Evolutionary conservation across 2,329 filamentous ascomycete species (phyloP).

Genomic region (Elsinoe ampelina): DNA sequence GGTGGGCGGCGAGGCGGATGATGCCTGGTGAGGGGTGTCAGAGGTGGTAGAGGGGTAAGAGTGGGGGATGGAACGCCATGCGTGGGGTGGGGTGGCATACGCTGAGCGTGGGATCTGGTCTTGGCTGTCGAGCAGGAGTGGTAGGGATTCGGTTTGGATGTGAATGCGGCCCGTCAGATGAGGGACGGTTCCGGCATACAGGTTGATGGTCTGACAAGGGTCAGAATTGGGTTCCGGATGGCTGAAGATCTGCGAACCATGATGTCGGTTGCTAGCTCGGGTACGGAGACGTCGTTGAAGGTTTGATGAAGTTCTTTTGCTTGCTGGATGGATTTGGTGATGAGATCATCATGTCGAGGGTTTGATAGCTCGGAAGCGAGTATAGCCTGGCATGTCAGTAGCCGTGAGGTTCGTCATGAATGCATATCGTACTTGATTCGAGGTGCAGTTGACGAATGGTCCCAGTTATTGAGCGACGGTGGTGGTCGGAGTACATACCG

Average conservation of each 20-base stretch:
- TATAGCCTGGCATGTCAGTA: slow-evolving; percentile 14
- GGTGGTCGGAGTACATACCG: background rate
- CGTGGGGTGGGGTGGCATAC: slow-evolving; percentile 4
- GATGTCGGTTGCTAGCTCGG: slow-evolving; percentile 15
- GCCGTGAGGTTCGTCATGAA: background rate
- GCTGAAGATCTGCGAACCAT: slow-evolving; percentile 12
- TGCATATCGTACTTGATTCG: slow-evolving; percentile 12
- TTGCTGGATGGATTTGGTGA: slow-evolving; percentile 12
- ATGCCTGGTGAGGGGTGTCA: slow-evolving; percentile 9
- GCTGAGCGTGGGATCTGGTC: slow-evolving; percentile 14
- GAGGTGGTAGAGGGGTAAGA: background rate
- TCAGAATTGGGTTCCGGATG: slow-evolving; percentile 1
- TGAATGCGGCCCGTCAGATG: slow-evolving; percentile 14
- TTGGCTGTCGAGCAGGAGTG: slow-evolving; percentile 13
- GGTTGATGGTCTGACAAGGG: background rate
- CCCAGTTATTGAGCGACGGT: slow-evolving; percentile 15
- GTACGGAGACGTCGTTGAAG: slow-evolving; percentile 12
- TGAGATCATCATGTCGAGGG: slow-evolving; percentile 11
- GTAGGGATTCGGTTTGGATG: slow-evolving; percentile 17
- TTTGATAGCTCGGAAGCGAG: slow-evolving; percentile 12
- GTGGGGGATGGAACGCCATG: background rate
- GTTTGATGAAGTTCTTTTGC: slow-evolving; percentile 10
- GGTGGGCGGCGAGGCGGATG: slow-evolving; percentile 9
- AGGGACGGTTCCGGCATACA: background rate
- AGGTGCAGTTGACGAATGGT: slow-evolving; percentile 17